These are phyloP conservation scores for apple (Malus domestica) DNA, from an alignment of 306 rosid species.

Conservation along the genomic window ASM211411v1 NC_041801.1:4323501-4324000, in stretches of 20 bases:
- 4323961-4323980: too few species aligned
- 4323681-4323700: conserved; percentile 49
- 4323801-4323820: conserved; percentile 87
- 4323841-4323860: background rate
- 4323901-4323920: too few species aligned
- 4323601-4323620: background rate
- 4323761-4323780: conserved; percentile 58
- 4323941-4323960: too few species aligned
- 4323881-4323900: too few species aligned
- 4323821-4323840: conserved; percentile 73
- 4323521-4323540: conserved; percentile 68
- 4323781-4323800: conserved; percentile 70
- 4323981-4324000: too few species aligned
- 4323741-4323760: conserved; percentile 74
- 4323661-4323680: too few species aligned
- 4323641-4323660: too few species aligned
- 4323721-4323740: conserved; percentile 63
- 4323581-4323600: conserved; percentile 27
- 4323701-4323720: conserved; percentile 58
- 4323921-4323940: too few species aligned
- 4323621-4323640: background rate
- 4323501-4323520: conserved; percentile 63
- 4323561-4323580: conserved; percentile 51
- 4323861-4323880: too few species aligned
- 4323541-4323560: conserved; percentile 53